These are phyloP conservation scores for Neostapfia colusana DNA, from an alignment of 176 grass and related monocot genomes.

Conservation along the genomic window DNA sequence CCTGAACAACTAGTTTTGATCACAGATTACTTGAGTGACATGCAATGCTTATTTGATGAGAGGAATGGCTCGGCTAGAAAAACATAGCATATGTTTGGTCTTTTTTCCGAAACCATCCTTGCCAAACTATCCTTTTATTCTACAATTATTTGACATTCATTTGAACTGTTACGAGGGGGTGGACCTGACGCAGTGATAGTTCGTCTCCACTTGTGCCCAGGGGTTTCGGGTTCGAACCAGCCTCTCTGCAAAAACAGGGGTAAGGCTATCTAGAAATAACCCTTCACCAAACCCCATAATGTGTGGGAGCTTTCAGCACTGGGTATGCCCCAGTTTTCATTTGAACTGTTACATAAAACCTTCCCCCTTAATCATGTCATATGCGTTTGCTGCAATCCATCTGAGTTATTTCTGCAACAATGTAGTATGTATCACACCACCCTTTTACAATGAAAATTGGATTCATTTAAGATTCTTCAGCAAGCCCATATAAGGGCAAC, in stretches of 20 bases:
- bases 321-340: no score
- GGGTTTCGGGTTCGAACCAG: no score
- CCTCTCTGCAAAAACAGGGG: no score
- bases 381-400: conserved; percentile 14
- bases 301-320: no score
- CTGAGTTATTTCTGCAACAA: conserved; percentile 26
- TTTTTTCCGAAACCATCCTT: neutral
- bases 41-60: neutral
- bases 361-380: neutral
- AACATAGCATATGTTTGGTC: neutral
- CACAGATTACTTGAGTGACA: neutral
- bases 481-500: neutral
- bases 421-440: conserved; percentile 4
- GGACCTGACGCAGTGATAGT: no score
- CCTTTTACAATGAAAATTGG: neutral
- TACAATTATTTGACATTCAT: neutral
- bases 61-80: neutral
- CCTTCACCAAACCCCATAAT: no score
- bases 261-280: no score
- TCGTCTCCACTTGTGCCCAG: no score
- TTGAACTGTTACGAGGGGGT: neutral
- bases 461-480: conserved; percentile 1
- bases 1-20: conserved; percentile 8
- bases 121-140: neutral
- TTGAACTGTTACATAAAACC: neutral